Conservation (phyloP, 2,329 filamentous ascomycete species). For the Aspergillus sp. region DNA sequence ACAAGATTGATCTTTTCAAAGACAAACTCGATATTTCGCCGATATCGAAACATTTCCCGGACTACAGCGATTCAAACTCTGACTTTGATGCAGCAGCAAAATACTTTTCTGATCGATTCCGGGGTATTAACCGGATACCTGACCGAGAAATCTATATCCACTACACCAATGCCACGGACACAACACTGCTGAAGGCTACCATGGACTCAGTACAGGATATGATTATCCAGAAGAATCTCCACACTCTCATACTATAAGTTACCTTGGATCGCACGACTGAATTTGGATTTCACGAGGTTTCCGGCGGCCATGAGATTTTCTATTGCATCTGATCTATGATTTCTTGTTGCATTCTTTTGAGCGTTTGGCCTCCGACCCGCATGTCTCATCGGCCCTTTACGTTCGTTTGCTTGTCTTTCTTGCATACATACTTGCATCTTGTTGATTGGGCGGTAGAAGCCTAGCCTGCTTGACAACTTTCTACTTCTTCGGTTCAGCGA, state of each 20-base stretch:
- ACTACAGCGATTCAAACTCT: constrained; percentile 70
- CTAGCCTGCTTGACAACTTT: constrained; percentile 17
- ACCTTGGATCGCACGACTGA: constrained; percentile 4
- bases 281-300: constrained; percentile 17
- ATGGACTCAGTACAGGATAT: constrained; percentile 86
- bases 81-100: constrained; percentile 74
- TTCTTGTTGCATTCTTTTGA: constrained; percentile 26
- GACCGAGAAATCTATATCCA: constrained; percentile 60
- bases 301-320: constrained; percentile 19
- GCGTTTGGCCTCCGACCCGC: constrained; percentile 18
- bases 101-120: constrained; percentile 81
- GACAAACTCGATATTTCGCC: constrained; percentile 71
- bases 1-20: constrained; percentile 85
- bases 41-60: constrained; percentile 73
- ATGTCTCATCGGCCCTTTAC: constrained; percentile 1
- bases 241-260: constrained; percentile 68
- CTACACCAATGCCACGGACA: constrained; percentile 61
- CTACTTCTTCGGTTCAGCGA: constrained; percentile 26
- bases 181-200: constrained; percentile 79
- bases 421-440: constrained; percentile 6
- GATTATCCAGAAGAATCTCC: constrained; percentile 81
- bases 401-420: constrained; percentile 3
- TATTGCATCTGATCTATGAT: constrained; percentile 13
- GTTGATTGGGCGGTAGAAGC: constrained; percentile 14
- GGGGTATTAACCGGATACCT: constrained; percentile 67